Percentiles rank a stretch among this genome's conserved stretches.
Conservation (phyloP, 2,329 filamentous ascomycete genomes). For the Neonectria sp. region DNA sequence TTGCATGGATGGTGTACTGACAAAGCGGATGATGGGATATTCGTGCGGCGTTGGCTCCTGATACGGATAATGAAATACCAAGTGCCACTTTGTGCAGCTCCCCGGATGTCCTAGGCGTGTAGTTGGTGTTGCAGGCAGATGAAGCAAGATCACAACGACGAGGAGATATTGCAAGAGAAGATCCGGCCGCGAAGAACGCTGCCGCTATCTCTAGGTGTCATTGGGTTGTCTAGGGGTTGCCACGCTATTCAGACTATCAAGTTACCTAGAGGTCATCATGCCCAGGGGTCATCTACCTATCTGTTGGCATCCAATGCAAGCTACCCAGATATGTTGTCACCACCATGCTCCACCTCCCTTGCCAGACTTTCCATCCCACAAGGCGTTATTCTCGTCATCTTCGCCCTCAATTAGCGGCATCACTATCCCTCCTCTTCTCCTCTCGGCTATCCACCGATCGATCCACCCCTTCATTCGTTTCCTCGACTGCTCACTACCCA, state of each 20-base stretch:
- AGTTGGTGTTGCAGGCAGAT: not conserved
- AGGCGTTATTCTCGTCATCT: slow-evolving; percentile 50
- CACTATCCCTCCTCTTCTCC: slow-evolving; percentile 69
- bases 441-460: slow-evolving; percentile 73
- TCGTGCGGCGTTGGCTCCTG: slow-evolving; percentile 48
- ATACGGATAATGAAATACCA: slow-evolving; percentile 48
- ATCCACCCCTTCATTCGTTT: slow-evolving; percentile 76
- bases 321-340: slow-evolving; percentile 39
- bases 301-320: not conserved
- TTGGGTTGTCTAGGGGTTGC: not conserved
- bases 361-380: slow-evolving; percentile 59
- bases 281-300: not conserved
- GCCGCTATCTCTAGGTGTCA: not conserved
- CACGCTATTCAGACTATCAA: too few species aligned
- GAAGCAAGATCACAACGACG: not conserved
- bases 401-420: slow-evolving; percentile 59
- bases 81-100: slow-evolving; percentile 24
- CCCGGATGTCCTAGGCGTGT: not conserved
- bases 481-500: slow-evolving; percentile 71
- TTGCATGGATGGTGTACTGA: slow-evolving; percentile 38
- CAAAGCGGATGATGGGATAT: slow-evolving; percentile 34
- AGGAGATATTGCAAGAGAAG: not conserved
- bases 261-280: not conserved
- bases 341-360: slow-evolving; percentile 59
- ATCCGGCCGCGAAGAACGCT: not conserved